Evolutionary conservation across 2,329 filamentous ascomycete genomes (phyloP).

Genomic region (Eutypella sp.): DNA sequence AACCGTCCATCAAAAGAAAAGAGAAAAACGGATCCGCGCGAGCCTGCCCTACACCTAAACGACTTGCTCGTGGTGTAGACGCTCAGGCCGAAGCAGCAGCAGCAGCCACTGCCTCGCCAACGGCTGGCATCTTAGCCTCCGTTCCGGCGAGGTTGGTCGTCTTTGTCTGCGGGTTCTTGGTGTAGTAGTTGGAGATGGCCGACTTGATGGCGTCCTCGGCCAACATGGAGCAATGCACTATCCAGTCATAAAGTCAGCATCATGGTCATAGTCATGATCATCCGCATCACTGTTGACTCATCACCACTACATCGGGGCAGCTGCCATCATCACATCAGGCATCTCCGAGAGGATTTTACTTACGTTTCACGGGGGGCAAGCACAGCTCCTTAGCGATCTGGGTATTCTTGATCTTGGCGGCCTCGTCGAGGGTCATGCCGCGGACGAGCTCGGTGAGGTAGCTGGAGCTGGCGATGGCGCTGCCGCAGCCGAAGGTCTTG

Average conservation of each 20-base stretch:
- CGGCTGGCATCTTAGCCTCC: slow-evolving; percentile 58
- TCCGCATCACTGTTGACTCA: no score
- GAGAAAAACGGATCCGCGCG: no score
- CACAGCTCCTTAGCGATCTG: slow-evolving; percentile 96
- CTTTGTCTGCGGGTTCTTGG: slow-evolving; percentile 76
- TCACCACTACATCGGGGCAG: no score
- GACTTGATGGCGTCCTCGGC: slow-evolving; percentile 92
- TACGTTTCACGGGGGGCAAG: slow-evolving; percentile 71
- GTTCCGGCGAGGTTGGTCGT: slow-evolving; percentile 74
- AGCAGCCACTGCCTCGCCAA: slow-evolving; percentile 33
- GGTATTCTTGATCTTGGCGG: slow-evolving; percentile 87
- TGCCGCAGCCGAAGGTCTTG: slow-evolving; percentile 79
- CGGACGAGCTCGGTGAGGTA: slow-evolving; percentile 93
- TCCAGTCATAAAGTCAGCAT: slow-evolving; percentile 23
- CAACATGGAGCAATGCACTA: slow-evolving; percentile 88
- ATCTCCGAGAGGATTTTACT: slow-evolving; percentile 25
- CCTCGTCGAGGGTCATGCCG: slow-evolving; percentile 95
- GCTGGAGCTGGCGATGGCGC: slow-evolving; percentile 86
- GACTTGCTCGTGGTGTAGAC: no score
- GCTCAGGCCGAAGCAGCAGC: slow-evolving; percentile 16
- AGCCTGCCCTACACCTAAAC: no score
- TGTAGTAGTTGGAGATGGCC: slow-evolving; percentile 86
- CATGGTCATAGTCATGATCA: no score
- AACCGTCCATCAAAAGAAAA: no score
- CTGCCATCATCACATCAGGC: slow-evolving; percentile 2